Percentiles rank a stretch among this genome's conserved stretches.
phyloP scores from a whole-genome alignment of 257 asterid species.

The Mitragyna speciosa region DNA sequence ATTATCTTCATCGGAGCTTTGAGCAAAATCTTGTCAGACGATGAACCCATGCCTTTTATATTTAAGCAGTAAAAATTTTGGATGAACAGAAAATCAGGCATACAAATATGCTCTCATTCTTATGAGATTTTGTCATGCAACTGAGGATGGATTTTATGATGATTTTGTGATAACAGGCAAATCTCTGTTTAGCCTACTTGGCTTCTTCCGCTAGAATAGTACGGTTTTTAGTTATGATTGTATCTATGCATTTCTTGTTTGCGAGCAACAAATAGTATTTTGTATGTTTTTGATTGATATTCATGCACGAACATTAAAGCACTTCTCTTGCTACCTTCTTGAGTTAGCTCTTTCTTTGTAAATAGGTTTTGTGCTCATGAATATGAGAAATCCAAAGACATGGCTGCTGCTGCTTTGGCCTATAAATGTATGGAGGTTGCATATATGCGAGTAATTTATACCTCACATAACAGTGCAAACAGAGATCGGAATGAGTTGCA shows the following conservation, averaged over 20 bases:
- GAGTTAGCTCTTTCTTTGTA: constrained; percentile 26
- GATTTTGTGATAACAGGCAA: no score
- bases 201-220: not conserved
- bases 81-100: not conserved
- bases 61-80: not conserved
- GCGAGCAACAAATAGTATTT: not conserved
- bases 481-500: constrained; percentile 79
- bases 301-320: not conserved
- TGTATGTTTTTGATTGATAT: not conserved
- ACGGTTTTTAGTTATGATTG: not conserved
- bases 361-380: constrained; percentile 90
- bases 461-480: constrained; percentile 60
- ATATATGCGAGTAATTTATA: constrained; percentile 79
- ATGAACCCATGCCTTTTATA: not conserved
- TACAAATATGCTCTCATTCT: not conserved
- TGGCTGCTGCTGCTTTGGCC: constrained; percentile 95
- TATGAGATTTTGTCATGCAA: not conserved
- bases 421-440: constrained; percentile 94
- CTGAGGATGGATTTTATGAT: not conserved
- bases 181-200: not conserved
- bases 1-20: not conserved
- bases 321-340: constrained; percentile 17
- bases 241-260: not conserved
- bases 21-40: not conserved
- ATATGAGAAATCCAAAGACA: constrained; percentile 80